Evolutionary conservation across 805 yeast genomes (phyloP).

Genomic region (Tetrapisispora taiwanensis): DNA sequence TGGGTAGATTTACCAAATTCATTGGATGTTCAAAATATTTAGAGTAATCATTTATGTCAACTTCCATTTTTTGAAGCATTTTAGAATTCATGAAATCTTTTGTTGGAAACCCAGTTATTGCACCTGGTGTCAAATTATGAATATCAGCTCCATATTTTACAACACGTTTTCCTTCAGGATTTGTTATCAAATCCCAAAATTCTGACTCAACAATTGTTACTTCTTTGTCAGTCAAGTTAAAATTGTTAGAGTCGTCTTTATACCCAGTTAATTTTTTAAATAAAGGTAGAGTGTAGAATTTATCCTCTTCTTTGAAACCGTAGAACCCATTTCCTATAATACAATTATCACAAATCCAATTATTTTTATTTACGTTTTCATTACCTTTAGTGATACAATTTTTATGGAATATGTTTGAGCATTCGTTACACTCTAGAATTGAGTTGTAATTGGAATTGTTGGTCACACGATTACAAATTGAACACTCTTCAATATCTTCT

Average conservation of each 20-base stretch:
- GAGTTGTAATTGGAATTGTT: conserved; percentile 19
- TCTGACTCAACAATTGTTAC: conserved; percentile 44
- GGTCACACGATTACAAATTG: conserved; percentile 33
- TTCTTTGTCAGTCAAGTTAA: not conserved
- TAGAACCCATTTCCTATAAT: conserved; percentile 80
- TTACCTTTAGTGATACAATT: conserved; percentile 1
- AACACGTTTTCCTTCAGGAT: conserved; percentile 27
- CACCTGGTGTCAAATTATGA: conserved; percentile 52
- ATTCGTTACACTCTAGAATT: conserved; percentile 58
- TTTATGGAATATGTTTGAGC: conserved; percentile 56
- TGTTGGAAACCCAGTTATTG: conserved; percentile 69
- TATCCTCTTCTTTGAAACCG: conserved; percentile 67
- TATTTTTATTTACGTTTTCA: conserved; percentile 11
- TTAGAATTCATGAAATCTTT: conserved; percentile 22
- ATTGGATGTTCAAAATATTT: conserved; percentile 53
- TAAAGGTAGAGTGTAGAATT: conserved; percentile 45
- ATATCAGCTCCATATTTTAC: conserved; percentile 83
- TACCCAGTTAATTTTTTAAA: conserved; percentile 48
- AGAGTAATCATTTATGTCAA: conserved; percentile 16
- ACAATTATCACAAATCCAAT: conserved; percentile 79
- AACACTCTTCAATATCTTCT: conserved; percentile 32
- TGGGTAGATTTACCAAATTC: conserved; percentile 67
- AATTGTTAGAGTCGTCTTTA: conserved; percentile 27
- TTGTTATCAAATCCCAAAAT: conserved; percentile 53
- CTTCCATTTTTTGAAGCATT: conserved; percentile 2